phyloP scores from a whole-genome alignment of 768 basidiomycete species.

The Chalciporus piperatus region DNA sequence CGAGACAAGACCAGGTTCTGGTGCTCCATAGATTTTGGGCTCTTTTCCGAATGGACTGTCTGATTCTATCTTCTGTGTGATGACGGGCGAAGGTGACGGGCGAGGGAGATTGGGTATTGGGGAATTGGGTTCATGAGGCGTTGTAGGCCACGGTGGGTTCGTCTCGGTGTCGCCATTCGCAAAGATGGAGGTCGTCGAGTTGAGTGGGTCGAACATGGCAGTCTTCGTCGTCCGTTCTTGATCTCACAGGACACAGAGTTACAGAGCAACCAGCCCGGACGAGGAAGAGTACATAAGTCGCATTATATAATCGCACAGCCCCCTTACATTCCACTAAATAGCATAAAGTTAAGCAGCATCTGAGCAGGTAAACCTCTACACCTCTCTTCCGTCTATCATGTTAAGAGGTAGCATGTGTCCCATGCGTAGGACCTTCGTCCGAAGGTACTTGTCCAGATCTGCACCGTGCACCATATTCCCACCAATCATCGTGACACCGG shows the following conservation, averaged over 20 bases:
- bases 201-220: conserved; percentile 72
- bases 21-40: conserved; percentile 85
- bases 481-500: conserved; percentile 80
- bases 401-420: conserved; percentile 81
- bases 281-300: neutral
- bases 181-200: conserved; percentile 51
- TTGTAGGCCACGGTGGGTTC: conserved; percentile 75
- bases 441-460: conserved; percentile 91
- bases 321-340: neutral
- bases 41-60: conserved; percentile 71
- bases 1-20: conserved; percentile 79
- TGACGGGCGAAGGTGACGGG: conserved; percentile 49
- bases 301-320: conserved; percentile 16
- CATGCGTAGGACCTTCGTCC: conserved; percentile 96
- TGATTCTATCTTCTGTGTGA: conserved; percentile 49
- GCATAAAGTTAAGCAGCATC: neutral
- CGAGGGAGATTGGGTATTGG: conserved; percentile 71
- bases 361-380: neutral
- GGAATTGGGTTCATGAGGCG: conserved; percentile 68
- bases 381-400: conserved; percentile 13
- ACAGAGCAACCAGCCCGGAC: neutral
- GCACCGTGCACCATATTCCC: conserved; percentile 71
- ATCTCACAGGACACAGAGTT: neutral
- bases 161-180: conserved; percentile 45
- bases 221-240: neutral